Conservation (phyloP, 768 basidiomycete genomes). For the Scleroderma citrinum region DNA sequence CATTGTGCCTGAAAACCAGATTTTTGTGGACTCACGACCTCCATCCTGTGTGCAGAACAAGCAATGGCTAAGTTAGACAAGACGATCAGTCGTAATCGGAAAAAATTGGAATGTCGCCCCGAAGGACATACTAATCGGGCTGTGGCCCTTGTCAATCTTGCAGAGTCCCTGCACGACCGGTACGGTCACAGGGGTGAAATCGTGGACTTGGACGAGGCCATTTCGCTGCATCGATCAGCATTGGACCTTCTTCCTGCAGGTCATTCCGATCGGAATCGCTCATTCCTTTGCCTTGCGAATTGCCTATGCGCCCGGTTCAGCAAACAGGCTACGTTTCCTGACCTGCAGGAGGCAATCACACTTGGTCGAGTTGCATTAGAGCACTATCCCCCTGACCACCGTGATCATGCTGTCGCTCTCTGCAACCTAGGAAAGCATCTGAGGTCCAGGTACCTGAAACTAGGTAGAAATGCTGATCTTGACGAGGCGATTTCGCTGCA, state of each 20-base stretch:
- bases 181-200: neutral
- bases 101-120: too few relatives aligned
- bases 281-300: neutral
- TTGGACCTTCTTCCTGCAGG: neutral
- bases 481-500: neutral
- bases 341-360: neutral
- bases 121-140: neutral
- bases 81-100: too few relatives aligned
- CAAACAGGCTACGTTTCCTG: neutral
- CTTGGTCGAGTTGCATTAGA: neutral
- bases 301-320: neutral
- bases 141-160: neutral
- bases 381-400: neutral
- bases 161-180: neutral
- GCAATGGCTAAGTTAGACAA: too few relatives aligned
- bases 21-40: too few relatives aligned
- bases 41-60: too few relatives aligned
- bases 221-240: neutral
- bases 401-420: neutral
- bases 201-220: neutral
- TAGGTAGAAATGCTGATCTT: neutral
- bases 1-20: too few relatives aligned
- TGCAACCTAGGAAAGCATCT: neutral
- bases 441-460: neutral
- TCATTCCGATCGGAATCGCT: neutral